A percentile compares a stretch with the other conserved stretches of the same genome.
Evolutionary conservation across 768 basidiomycete genomes (phyloP).

Genomic region (Pleurotus eryngii): DNA sequence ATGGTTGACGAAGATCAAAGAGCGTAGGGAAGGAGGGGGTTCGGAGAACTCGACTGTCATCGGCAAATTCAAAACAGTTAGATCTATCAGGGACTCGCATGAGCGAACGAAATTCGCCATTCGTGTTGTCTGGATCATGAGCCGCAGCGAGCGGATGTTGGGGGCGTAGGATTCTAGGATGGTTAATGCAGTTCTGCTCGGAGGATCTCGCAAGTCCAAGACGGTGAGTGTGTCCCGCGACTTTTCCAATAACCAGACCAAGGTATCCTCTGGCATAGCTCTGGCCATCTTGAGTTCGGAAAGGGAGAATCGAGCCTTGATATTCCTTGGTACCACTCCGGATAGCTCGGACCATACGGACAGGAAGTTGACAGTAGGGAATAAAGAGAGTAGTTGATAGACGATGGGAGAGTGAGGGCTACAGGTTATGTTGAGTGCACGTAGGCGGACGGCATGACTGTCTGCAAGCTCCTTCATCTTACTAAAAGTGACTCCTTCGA

Average conservation of each 20-base stretch:
- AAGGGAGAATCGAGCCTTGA: conserved; percentile 16
- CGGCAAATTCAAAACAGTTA: conserved; percentile 31
- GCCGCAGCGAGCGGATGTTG: conserved; percentile 35
- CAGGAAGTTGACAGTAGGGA: conserved; percentile 33
- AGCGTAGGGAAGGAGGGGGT: conserved; percentile 33
- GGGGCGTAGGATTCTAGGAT: conserved; percentile 24
- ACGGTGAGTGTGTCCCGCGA: conserved; percentile 31
- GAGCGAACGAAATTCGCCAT: conserved; percentile 26
- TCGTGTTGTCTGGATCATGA: conserved; percentile 26
- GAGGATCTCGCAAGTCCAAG: conserved; percentile 31
- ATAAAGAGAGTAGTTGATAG: conserved; percentile 36
- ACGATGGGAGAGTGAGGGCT: conserved; percentile 38
- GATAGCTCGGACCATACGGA: conserved; percentile 32
- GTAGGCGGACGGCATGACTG: neutral
- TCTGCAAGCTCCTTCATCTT: conserved; percentile 1
- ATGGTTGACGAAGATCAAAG: conserved; percentile 32
- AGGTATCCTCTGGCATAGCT: conserved; percentile 20
- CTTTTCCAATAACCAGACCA: conserved; percentile 35
- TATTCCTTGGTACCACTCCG: conserved; percentile 16
- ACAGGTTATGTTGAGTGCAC: conserved; percentile 15
- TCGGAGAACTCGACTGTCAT: conserved; percentile 23
- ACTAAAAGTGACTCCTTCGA: neutral
- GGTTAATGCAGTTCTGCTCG: conserved; percentile 17
- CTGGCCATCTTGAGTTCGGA: conserved; percentile 37
- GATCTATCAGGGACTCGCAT: conserved; percentile 35